Percentiles rank a stretch among this genome's conserved stretches.
Conservation (phyloP, 139 green algal genomes). For the Tetraselmis striata region DNA sequence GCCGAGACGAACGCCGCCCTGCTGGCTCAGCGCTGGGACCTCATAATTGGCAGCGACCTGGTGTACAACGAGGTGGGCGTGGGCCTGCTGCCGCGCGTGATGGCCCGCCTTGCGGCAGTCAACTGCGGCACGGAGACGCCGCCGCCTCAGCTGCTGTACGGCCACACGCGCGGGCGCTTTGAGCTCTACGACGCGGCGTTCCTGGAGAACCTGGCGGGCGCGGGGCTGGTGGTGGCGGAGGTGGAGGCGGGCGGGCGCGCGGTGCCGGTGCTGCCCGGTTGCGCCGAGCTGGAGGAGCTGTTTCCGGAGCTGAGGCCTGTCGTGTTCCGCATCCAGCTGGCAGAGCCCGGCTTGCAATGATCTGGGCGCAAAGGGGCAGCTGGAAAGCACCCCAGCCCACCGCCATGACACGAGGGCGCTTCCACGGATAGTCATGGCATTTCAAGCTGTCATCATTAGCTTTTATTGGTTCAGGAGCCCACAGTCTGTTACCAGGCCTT, state of each 20-base stretch:
- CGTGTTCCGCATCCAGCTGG: not conserved
- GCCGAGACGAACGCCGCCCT: too few relatives aligned
- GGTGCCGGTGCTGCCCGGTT: not conserved
- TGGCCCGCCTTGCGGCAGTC: constrained; percentile 1
- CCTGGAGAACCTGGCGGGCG: not conserved
- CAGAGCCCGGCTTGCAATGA: too few relatives aligned
- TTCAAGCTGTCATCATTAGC: too few relatives aligned
- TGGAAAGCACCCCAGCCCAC: too few relatives aligned
- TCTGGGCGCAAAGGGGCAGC: too few relatives aligned
- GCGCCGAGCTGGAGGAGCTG: not conserved
- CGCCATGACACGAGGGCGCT: too few relatives aligned
- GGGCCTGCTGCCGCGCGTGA: not conserved
- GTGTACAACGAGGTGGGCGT: constrained; percentile 23
- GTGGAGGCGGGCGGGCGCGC: not conserved
- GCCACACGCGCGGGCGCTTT: constrained; percentile 28
- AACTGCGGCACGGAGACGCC: not conserved
- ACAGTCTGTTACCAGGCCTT: too few relatives aligned
- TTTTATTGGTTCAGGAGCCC: too few relatives aligned
- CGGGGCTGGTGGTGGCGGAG: not conserved
- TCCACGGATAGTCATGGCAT: too few relatives aligned
- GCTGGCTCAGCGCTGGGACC: too few relatives aligned
- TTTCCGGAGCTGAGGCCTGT: not conserved
- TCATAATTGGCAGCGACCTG: constrained; percentile 24
- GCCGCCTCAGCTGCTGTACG: constrained; percentile 21
- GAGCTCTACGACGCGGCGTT: constrained; percentile 24